Conservation (phyloP, 108 stramenopile genomes). For the Skeletonema grethae region DNA sequence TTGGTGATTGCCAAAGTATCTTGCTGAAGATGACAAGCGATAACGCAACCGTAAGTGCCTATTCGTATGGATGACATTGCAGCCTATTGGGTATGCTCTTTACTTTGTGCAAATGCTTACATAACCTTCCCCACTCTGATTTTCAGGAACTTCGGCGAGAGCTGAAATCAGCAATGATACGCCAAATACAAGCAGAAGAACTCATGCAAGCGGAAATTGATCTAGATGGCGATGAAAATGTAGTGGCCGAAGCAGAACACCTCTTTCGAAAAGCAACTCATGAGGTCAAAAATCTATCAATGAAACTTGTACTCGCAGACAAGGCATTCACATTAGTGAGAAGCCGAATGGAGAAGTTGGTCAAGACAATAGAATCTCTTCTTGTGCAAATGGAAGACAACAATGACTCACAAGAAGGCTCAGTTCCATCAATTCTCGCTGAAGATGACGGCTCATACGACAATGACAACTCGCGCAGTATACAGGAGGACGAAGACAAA, state of each 20-base stretch:
- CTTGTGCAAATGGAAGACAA: constrained; percentile 71
- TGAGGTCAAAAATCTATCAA: constrained; percentile 75
- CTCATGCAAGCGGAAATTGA: constrained; percentile 69
- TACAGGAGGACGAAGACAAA: constrained; percentile 45
- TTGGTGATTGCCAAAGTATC: constrained; percentile 90
- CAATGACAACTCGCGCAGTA: constrained; percentile 15
- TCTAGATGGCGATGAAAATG: constrained; percentile 52
- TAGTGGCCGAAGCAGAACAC: constrained; percentile 86
- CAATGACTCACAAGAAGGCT: constrained; percentile 53
- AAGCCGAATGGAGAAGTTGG: constrained; percentile 71
- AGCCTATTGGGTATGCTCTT: background rate
- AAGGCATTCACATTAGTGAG: constrained; percentile 72
- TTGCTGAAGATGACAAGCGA: constrained; percentile 83
- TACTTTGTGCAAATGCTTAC: background rate
- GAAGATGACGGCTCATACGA: constrained; percentile 24
- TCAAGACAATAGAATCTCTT: constrained; percentile 72
- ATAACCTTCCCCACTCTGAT: background rate
- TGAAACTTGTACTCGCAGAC: constrained; percentile 75
- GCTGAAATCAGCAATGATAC: constrained; percentile 64
- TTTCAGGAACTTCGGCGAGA: constrained; percentile 62
- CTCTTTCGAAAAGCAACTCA: constrained; percentile 67
- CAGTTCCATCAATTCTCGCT: background rate
- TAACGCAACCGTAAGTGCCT: constrained; percentile 62
- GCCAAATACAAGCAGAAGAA: constrained; percentile 80
- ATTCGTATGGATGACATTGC: background rate